A percentile compares a stretch with the other conserved stretches of the same genome.
Evolutionary conservation across 352 stramenopile genomes (phyloP).

Genomic region (Phytophthora macrochlamydospora): DNA sequence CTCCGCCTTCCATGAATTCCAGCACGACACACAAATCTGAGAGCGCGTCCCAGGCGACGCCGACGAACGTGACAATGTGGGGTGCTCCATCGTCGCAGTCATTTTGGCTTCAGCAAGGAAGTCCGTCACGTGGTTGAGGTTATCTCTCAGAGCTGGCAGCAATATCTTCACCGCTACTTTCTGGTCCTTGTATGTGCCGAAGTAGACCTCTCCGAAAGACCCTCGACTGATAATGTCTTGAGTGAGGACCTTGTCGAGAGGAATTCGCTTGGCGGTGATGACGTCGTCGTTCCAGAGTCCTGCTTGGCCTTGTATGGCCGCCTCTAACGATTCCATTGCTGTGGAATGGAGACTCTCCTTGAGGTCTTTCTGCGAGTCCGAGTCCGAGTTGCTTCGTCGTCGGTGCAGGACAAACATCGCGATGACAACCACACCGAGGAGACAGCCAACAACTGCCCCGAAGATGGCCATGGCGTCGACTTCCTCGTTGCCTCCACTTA

Average conservation of each 20-base stretch:
- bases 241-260: slow-evolving; percentile 30
- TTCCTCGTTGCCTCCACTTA: not conserved
- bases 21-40: slow-evolving; percentile 43
- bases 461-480: slow-evolving; percentile 5
- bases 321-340: slow-evolving; percentile 15
- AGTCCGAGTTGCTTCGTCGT: slow-evolving; percentile 4
- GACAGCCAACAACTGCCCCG: not conserved
- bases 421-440: slow-evolving; percentile 6
- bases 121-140: slow-evolving; percentile 27
- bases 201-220: slow-evolving; percentile 41
- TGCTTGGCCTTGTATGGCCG: not conserved
- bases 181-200: slow-evolving; percentile 34
- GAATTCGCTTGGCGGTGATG: slow-evolving; percentile 38
- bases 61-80: slow-evolving; percentile 42
- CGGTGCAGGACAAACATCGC: slow-evolving; percentile 2
- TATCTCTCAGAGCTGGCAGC: slow-evolving; percentile 19
- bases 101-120: slow-evolving; percentile 48
- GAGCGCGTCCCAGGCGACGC: slow-evolving; percentile 44
- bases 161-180: slow-evolving; percentile 46
- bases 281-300: slow-evolving; percentile 44
- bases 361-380: slow-evolving; percentile 18
- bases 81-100: slow-evolving; percentile 31
- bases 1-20: slow-evolving; percentile 51
- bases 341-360: slow-evolving; percentile 15
- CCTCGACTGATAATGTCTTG: slow-evolving; percentile 25